A percentile compares a stretch with the other conserved stretches of the same genome.
Evolutionary conservation across 179 eudicot species (phyloP).

Genomic region (Amaranthus tricolor): DNA sequence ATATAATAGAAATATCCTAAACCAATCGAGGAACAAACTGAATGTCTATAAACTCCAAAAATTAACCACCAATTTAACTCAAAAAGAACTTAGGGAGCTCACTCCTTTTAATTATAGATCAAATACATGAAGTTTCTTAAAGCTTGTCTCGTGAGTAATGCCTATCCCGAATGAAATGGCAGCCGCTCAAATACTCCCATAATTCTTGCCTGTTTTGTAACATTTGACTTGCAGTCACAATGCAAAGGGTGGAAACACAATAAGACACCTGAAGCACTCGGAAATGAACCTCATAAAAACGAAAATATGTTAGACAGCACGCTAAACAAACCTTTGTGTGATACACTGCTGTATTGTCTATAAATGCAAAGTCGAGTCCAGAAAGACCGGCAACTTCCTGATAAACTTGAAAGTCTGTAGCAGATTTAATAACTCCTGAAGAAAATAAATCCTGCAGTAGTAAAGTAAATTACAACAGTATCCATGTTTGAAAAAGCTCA

Average conservation of each 20-base stretch:
- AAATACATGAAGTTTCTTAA: neutral
- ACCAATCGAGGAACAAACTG: no score
- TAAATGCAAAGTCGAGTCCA: constrained; percentile 91
- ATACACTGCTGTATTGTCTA: constrained; percentile 85
- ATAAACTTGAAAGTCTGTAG: constrained; percentile 98
- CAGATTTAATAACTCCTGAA: constrained; percentile 83
- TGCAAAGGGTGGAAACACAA: neutral
- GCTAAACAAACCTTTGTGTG: constrained; percentile 79
- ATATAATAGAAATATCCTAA: no score
- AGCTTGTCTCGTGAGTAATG: neutral
- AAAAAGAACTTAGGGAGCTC: no score
- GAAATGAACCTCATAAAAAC: neutral
- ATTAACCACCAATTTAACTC: no score
- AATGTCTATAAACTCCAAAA: no score
- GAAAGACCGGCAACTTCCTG: constrained; percentile 90
- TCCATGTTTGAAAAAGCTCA: neutral
- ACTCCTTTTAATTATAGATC: neutral
- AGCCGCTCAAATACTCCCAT: neutral
- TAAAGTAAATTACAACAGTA: constrained; percentile 20
- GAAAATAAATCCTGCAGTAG: constrained; percentile 81
- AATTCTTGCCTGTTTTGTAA: neutral
- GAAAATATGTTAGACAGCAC: neutral
- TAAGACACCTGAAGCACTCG: neutral
- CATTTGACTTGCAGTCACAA: neutral
- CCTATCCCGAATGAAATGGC: neutral